A percentile compares a stretch with the other conserved stretches of the same genome.
Evolutionary conservation across 164 flowering plant species (phyloP).

Genomic region (Liquidambar formosana): DNA sequence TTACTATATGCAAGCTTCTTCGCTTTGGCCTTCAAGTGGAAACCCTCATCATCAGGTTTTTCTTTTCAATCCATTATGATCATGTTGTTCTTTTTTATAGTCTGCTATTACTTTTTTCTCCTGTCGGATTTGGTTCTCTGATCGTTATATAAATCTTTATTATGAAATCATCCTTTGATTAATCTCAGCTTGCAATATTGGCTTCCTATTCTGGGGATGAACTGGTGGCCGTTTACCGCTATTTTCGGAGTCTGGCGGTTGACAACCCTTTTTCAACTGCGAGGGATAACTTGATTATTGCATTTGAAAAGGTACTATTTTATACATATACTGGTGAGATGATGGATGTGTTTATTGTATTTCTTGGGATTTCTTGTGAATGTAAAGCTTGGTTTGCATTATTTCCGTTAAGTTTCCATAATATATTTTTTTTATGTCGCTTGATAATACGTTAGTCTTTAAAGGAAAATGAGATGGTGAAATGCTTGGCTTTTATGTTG

Average conservation of each 20-base stretch:
- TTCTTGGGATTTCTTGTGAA: neutral
- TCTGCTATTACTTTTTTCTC: no score
- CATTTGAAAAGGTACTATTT: conserved; percentile 87
- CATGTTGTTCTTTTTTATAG: neutral
- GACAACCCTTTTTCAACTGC: conserved; percentile 86
- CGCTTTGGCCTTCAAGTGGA: conserved; percentile 87
- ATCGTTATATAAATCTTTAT: no score
- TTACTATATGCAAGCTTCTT: conserved; percentile 88
- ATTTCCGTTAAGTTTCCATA: no score
- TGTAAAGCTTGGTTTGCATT: no score
- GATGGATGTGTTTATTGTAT: neutral
- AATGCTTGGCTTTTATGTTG: no score
- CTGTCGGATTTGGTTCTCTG: no score
- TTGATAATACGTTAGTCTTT: no score
- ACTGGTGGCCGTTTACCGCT: conserved; percentile 74
- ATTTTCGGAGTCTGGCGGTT: conserved; percentile 89
- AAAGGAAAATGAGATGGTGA: no score
- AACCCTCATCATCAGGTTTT: conserved; percentile 98
- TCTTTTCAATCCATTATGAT: neutral
- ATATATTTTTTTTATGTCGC: no score
- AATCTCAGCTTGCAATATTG: conserved; percentile 87
- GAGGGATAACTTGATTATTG: conserved; percentile 88
- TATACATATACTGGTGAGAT: neutral
- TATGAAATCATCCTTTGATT: neutral
- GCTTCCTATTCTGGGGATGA: conserved; percentile 91